A percentile compares a stretch with the other conserved stretches of the same genome.
Conservation (phyloP, 2,329 filamentous ascomycete species). For the Fusarium tricinctum region DNA sequence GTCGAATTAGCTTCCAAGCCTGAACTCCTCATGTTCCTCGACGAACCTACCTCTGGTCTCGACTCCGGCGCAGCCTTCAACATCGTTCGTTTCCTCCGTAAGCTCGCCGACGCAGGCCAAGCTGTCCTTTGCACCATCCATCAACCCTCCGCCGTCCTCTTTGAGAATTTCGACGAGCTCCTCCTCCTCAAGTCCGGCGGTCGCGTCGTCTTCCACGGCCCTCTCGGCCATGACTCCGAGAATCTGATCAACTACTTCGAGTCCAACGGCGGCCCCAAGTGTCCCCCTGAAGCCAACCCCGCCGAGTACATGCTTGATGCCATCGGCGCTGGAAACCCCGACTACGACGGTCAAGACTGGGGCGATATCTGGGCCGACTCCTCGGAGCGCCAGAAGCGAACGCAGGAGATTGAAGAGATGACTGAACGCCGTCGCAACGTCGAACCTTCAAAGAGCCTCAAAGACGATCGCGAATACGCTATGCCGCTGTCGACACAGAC, state of each 20-base stretch:
- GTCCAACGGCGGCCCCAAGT: constrained; percentile 62
- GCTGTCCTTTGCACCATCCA: constrained; percentile 73
- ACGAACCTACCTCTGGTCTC: constrained; percentile 72
- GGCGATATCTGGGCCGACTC: constrained; percentile 71
- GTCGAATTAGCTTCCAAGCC: constrained; percentile 70
- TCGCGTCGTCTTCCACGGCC: constrained; percentile 67
- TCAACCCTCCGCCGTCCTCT: constrained; percentile 69
- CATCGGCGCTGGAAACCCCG: constrained; percentile 73
- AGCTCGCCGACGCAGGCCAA: constrained; percentile 71
- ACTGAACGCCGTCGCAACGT: constrained; percentile 60
- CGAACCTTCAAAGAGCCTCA: constrained; percentile 55
- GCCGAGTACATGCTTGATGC: constrained; percentile 70
- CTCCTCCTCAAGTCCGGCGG: constrained; percentile 68
- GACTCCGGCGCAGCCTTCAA: constrained; percentile 72
- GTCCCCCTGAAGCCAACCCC: constrained; percentile 64
- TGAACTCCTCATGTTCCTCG: constrained; percentile 74
- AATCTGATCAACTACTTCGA: constrained; percentile 67
- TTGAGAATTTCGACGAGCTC: constrained; percentile 70
- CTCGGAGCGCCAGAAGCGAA: constrained; percentile 60
- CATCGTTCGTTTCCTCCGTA: constrained; percentile 72
- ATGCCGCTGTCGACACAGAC: constrained; percentile 70
- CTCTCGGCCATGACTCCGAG: constrained; percentile 64
- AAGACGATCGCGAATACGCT: constrained; percentile 72
- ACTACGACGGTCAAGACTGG: constrained; percentile 73
- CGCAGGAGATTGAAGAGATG: constrained; percentile 67